A percentile compares a stretch with the other conserved stretches of the same genome.
Evolutionary conservation across 177 flowering plant genomes (phyloP).

Genomic region (Tripterygium wilfordii): DNA sequence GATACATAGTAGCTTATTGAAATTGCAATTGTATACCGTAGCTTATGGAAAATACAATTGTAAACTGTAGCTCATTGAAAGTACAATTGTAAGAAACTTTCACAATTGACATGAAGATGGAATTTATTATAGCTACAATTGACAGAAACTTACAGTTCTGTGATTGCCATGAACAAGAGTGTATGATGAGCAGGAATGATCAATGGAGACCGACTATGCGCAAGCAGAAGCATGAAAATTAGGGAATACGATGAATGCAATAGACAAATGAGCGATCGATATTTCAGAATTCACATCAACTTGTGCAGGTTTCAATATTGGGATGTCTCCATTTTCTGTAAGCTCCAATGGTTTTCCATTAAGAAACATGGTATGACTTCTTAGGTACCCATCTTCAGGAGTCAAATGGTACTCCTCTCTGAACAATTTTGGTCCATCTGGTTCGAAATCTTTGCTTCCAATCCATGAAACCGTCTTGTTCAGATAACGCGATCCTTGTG

Average conservation of each 20-base stretch:
- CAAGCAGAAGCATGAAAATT: constrained; percentile 69
- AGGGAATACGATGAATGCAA: constrained; percentile 66
- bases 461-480: constrained; percentile 63
- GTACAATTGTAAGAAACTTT: too few species aligned
- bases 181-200: not conserved
- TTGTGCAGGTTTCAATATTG: constrained; percentile 43
- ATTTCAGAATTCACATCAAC: constrained; percentile 35
- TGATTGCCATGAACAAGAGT: too few species aligned
- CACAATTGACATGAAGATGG: too few species aligned
- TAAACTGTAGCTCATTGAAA: too few species aligned
- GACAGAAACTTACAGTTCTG: too few species aligned
- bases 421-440: constrained; percentile 22
- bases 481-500: constrained; percentile 14
- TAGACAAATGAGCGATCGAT: constrained; percentile 53
- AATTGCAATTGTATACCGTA: too few species aligned
- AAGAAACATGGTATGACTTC: constrained; percentile 63
- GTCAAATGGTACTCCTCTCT: constrained; percentile 86
- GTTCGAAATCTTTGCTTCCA: constrained; percentile 51
- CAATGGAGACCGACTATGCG: constrained; percentile 1
- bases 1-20: too few species aligned
- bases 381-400: constrained; percentile 57
- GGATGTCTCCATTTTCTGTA: constrained; percentile 51
- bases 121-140: too few species aligned
- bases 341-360: constrained; percentile 61
- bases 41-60: too few species aligned